Evolutionary conservation across 306 rosid genomes (phyloP).

Genomic region (Begonia masoniana): DNA sequence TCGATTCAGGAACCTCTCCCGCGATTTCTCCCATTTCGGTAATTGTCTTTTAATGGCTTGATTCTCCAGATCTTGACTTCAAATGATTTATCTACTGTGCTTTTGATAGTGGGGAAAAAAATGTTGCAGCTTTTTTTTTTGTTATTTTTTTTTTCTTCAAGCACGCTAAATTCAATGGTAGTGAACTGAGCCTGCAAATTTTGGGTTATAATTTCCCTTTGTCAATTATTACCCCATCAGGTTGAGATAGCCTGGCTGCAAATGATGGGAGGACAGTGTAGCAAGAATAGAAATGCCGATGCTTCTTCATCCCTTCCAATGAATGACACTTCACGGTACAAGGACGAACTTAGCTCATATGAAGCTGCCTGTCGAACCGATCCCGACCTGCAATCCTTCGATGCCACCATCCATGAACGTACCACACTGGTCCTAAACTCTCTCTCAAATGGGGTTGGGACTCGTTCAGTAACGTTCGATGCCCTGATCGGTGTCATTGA

Average conservation of each 20-base stretch:
- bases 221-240: too few relatives aligned
- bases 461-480: constrained; percentile 49
- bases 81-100: too few relatives aligned
- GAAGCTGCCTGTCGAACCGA: constrained; percentile 61
- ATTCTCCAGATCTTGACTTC: too few relatives aligned
- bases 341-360: constrained; percentile 54
- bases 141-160: too few relatives aligned
- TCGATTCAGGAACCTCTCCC: too few relatives aligned
- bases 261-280: constrained; percentile 64
- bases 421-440: constrained; percentile 58
- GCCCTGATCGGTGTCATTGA: constrained; percentile 61
- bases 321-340: constrained; percentile 27
- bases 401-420: constrained; percentile 44
- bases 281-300: constrained; percentile 27
- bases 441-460: constrained; percentile 42
- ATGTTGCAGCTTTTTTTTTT: too few relatives aligned
- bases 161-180: too few relatives aligned
- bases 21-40: too few relatives aligned
- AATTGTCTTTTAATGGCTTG: too few relatives aligned
- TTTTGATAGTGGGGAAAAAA: too few relatives aligned
- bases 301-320: constrained; percentile 26
- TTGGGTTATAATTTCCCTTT: too few relatives aligned
- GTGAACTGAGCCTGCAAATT: too few relatives aligned
- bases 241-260: neutral
- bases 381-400: constrained; percentile 52